Evolutionary conservation across 1,284 basidiomycete genomes (phyloP), one percentile per base, ranked within the genome.

Genomic region (Meripilus lineatus): DNA sequence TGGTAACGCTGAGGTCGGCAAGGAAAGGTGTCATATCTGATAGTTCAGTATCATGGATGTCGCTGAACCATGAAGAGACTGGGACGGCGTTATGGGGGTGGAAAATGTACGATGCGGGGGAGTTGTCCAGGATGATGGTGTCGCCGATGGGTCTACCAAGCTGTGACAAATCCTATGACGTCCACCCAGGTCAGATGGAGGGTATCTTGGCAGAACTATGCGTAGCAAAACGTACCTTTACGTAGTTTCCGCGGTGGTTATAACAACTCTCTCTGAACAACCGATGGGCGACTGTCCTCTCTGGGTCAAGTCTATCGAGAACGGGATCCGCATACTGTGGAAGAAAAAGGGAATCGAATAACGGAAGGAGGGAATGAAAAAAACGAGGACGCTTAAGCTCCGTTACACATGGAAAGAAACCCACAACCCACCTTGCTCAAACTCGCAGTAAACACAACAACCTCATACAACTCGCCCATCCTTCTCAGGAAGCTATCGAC

Each of bases 31-130:
- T 86, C 38, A 99, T 72, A 64, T 98, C 95, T 32, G 90, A 94
- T 52, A 98, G 72, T 66, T 98, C 95, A 18, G 94, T 96, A 64
- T 98, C 95, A 61, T 96, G 93, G 3, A 92, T 91, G 66, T 93
- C 90, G 66, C 97, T 98, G 74, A 99, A 99, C 96, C 95, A 99
- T 49, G 91, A 94, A 37, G 94, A 97, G 39, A 99, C 93, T 14
- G 95, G 95, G 2, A 98, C 95, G 28, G 96, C 95, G 61, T 98
- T 98, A 70, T 96, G 94, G 4, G 93, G 93, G 61, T 99, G 95
- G 77, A 99, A 99, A 53, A 99, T 95, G 69, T 99, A 99, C 6
- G 92, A 96, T 7, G 96, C 95, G 11, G 95, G 95, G 32, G 93
- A 97, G 68, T 99, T 99, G 72, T 99, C 95, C 52, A 99, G 81